Evolutionary conservation across 176 grass and related monocot species (phyloP), one percentile per base, ranked within the genome.

Genomic region (Chloris gayana): DNA sequence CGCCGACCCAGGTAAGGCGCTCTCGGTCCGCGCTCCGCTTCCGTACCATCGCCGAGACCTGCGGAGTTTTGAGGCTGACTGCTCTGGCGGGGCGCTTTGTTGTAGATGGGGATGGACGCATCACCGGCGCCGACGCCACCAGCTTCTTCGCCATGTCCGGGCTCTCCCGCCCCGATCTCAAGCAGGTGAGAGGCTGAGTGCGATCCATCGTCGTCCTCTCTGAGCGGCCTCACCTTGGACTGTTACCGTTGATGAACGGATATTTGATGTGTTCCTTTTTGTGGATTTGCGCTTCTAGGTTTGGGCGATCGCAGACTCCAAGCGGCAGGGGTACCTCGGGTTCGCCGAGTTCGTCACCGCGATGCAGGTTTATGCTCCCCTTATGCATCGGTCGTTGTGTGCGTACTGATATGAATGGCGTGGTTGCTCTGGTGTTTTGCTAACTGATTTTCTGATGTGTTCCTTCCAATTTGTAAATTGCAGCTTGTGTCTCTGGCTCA

Each of bases 131-230:
- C 59, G 89, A 97, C 53, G 91, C 91, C 41, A 94, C 83, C 58
- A 94, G 79, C 73, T 94, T 97, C 84, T 94, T 97, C 85, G 70
- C 83, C 77, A 83, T 94, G 89, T 97, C 94, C 24, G 90, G 91
- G 42, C 85, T 94, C 57, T 85, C 89, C 59, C 89, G 89, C 82
- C 31, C 89, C 44, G 91, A 98, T 50, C 92, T 94, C 47, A 98
- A 98, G 83, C 89, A 98, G 94, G 95, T 97, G 60, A 35, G 53
- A 5, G 17, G 32, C 9, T 24, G 47, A 65, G 64, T 9, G 38
- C 47, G 72, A 71, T 41, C 13, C 69, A 44, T 78, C 14, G 26
- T 60, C 18, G 1, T 22, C 21, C 17, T 34, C 35, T 51, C 17
- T 50, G 38, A 6, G 25, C 73, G 22, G 41, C 56, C 7, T 59